Base-by-base conservation (phyloP, 768 basidiomycete genomes). In the Serpula lacrymans region DNA sequence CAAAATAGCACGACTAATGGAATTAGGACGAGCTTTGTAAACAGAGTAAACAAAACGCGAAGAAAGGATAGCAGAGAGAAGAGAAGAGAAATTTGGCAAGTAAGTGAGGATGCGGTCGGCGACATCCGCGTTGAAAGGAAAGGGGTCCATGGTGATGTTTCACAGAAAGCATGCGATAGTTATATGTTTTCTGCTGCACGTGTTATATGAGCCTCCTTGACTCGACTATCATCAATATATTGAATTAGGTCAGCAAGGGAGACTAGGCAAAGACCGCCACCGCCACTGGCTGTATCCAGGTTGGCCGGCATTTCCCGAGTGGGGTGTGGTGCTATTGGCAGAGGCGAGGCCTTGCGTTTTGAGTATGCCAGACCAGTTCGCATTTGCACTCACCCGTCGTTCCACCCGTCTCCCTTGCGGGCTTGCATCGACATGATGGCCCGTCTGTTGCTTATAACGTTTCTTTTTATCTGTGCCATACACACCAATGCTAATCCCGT, bases 71-170 rank as follows among this genome's bases (percentile, higher is more conserved):
- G 48, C 48, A 29, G 46, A 46, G 18, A 36, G 44, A 27, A 68
- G 48, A 14, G 55, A 53, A 5, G 47, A 25, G 26, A 65, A 65
- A 43, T 63, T 51, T 14, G 54, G 62, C 23, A 60, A 16, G 31
- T 41, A 46, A 5, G 28, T 47, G 20, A 68, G 46, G 18, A 68
- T 48, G 39, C 47, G 34, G 41, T 62, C 64, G 18, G 58, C 49
- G 30, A 65, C 45, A 33, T 69, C 65, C 48, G 54, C 50, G 24
- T 63, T 34, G 28, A 64, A 32, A 13, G 53, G 58, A 20, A 55
- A 31, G 13, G n/a, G n/a, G n/a, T n/a, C n/a, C n/a, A n/a, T n/a
- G n/a, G n/a, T n/a, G n/a, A n/a, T n/a, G n/a, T n/a, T n/a, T n/a
- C n/a, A n/a, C n/a, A n/a, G n/a, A n/a, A n/a, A n/a, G n/a, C n/a